Percentiles rank a stretch among this genome's conserved stretches.
These are phyloP conservation scores for Azolla pinnata DNA, from an alignment of 75 land plant genomes.

Conservation along the genomic window DNA sequence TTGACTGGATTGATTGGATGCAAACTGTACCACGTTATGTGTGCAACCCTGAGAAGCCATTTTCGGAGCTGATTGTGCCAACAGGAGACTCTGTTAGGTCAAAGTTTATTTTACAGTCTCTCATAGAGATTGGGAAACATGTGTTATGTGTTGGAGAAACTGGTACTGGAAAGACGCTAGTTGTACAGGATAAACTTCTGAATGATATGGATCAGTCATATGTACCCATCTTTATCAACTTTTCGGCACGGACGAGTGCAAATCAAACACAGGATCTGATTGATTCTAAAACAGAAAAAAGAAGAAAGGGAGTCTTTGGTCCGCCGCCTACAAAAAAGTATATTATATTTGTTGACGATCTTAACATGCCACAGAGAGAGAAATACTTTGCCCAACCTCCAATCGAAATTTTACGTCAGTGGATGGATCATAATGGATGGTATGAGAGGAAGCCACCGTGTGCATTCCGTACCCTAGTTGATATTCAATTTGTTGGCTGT, in stretches of 20 bases:
- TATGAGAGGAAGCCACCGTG: constrained; percentile 36
- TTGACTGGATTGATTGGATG: constrained; percentile 30
- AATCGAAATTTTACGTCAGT: constrained; percentile 33
- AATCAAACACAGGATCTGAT: constrained; percentile 37
- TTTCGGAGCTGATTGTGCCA: constrained; percentile 33
- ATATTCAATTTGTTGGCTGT: constrained; percentile 36
- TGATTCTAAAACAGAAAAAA: constrained; percentile 34
- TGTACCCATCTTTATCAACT: constrained; percentile 30
- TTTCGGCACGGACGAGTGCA: constrained; percentile 35
- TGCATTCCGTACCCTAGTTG: constrained; percentile 34
- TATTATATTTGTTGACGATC: constrained; percentile 37
- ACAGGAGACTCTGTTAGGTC: constrained; percentile 28
- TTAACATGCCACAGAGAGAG: constrained; percentile 38
- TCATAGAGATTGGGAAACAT: constrained; percentile 27
- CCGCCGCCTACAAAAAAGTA: constrained; percentile 27
- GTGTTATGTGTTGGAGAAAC: constrained; percentile 34
- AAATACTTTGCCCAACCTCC: constrained; percentile 41
- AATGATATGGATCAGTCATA: constrained; percentile 20
- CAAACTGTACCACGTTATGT: constrained; percentile 19
- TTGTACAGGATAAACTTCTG: constrained; percentile 26
- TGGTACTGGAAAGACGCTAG: constrained; percentile 32
- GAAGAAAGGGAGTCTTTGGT: constrained; percentile 32
- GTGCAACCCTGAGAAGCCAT: constrained; percentile 33
- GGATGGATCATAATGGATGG: constrained; percentile 43
- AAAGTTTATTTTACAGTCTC: constrained; percentile 17